Base-by-base conservation (phyloP, 73 alveolate genomes). In the Paramecium primaurelia region DNA sequence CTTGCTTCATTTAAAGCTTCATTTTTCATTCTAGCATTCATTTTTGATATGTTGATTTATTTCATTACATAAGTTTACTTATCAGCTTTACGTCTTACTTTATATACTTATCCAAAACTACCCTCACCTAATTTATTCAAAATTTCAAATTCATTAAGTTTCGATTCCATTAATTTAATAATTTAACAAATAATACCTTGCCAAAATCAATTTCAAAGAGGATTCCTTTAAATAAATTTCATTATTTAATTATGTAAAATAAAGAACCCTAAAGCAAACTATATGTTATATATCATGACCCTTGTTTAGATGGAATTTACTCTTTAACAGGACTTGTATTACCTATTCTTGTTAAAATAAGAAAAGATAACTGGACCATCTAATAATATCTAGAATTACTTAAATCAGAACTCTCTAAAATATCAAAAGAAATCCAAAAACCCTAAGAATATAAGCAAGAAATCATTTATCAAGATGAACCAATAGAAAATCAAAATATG, bases 1-100 rank as follows among this genome's bases (percentile, higher is more conserved):
- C 90, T 93, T 40, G 97, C 98, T 90, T 98, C 99, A 71, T 96
- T 97, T 91, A 96, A 84, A 38, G 99, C 99, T 28, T 95, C 93
- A 88, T 92, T 49, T 85, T 92, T 92, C 92, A 83, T 60, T 60
- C 92, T 77, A 8, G 32, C 30, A 59, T 59, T 80, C 95, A 92
- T 83, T 59, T 92, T 92, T 42, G 92, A 71, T 9, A 92, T 92
- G 42, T 92, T 92, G 51, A 92, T 85, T 54, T 92, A 16, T 30
- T 92, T 92, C 92, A 92, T 80, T 4, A 85, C 95, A 92, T 92
- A 92, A 1, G 86, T 45, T 54, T 92, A 44, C 38, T 69, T 83
- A 58, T 92, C 95, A 16, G 38, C 37, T 42, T 85, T 94, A 22
- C 96, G 93, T 71, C 92, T 95, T 11, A 94, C 98, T 77, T 86